phyloP scores from a whole-genome alignment of 139 green algal genomes.

The Chlamydomonas asymmetrica region DNA sequence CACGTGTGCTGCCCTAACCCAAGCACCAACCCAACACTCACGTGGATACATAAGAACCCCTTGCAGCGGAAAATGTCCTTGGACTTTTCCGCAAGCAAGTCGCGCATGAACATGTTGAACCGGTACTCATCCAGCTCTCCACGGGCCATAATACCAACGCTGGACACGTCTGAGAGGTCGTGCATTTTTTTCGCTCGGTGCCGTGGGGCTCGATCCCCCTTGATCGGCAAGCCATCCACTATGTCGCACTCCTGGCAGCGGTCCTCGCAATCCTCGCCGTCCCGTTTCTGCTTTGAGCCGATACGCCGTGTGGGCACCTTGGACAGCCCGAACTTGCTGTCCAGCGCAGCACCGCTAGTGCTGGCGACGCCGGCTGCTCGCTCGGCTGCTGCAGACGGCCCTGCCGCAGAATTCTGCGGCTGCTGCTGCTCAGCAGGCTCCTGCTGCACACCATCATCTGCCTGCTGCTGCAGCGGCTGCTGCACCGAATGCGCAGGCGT shows the following conservation, averaged over 20 bases:
- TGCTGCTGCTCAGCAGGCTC: no score
- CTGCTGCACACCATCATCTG: no score
- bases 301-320: not conserved
- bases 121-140: constrained; percentile 77
- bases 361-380: not conserved
- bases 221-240: constrained; percentile 23
- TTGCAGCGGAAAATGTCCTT: constrained; percentile 88
- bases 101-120: constrained; percentile 89
- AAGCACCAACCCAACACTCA: no score
- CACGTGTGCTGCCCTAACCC: no score
- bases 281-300: constrained; percentile 15
- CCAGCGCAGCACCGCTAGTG: not conserved
- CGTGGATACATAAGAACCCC: constrained; percentile 77
- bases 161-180: constrained; percentile 68
- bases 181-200: constrained; percentile 67
- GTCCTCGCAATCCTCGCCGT: constrained; percentile 16
- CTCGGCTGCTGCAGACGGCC: not conserved
- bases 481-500: not conserved
- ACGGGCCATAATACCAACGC: constrained; percentile 70
- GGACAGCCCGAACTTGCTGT: not conserved
- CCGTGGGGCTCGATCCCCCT: constrained; percentile 57
- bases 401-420: no score
- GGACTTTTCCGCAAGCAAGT: constrained; percentile 76
- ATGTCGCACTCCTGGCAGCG: constrained; percentile 28
- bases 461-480: no score